phyloP scores from a whole-genome alignment of 352 stramenopile species.

The Globisporangium orthogonon region DNA sequence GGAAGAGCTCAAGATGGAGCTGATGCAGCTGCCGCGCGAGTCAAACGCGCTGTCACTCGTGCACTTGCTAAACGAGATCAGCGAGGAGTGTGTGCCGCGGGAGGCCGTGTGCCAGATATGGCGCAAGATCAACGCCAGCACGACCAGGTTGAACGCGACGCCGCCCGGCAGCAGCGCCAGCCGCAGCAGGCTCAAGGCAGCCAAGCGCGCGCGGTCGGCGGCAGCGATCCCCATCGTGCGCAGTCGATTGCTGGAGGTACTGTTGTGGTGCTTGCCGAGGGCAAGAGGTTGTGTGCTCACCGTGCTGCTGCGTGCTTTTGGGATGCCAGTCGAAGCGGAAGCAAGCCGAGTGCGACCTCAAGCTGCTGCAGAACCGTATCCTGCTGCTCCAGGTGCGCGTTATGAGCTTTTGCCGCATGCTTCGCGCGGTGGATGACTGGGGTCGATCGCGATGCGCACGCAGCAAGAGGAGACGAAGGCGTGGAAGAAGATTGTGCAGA shows the following conservation, averaged over 20 bases:
- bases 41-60: constrained; percentile 28
- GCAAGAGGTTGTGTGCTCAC: background rate
- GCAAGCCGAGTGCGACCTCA: constrained; percentile 65
- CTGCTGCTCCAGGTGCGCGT: constrained; percentile 42
- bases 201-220: constrained; percentile 32
- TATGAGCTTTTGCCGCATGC: background rate
- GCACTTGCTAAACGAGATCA: constrained; percentile 36
- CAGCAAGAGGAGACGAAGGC: constrained; percentile 70
- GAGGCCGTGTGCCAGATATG: constrained; percentile 48
- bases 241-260: constrained; percentile 44
- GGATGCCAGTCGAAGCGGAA: constrained; percentile 49
- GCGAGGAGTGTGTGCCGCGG: constrained; percentile 44
- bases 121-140: constrained; percentile 24
- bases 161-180: background rate
- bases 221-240: constrained; percentile 40
- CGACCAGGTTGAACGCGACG: background rate
- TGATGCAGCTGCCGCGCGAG: constrained; percentile 29
- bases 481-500: constrained; percentile 80
- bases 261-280: background rate
- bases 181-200: constrained; percentile 11
- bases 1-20: constrained; percentile 20
- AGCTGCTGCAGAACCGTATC: constrained; percentile 71
- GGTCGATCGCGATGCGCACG: no score
- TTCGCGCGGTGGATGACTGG: no score
- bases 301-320: no score